Evolutionary conservation across 345 rosid genomes (phyloP).

Genomic region (Brassica rapa): DNA sequence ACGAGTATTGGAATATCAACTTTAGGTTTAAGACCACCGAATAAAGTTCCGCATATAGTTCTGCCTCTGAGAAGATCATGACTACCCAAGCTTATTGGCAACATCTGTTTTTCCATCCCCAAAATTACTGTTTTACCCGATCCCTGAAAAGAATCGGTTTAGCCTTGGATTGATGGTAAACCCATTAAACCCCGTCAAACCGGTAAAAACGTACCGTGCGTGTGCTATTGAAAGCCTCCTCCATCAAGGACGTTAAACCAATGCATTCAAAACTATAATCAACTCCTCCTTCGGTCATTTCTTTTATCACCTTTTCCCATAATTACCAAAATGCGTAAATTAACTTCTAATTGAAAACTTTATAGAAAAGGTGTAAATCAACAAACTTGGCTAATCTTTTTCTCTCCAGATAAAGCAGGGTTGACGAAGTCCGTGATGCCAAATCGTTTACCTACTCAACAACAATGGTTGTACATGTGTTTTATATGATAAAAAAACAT

Average conservation of each 20-base stretch:
- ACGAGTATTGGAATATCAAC: conserved; percentile 52
- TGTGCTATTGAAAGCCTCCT: conserved; percentile 58
- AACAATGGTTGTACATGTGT: not conserved
- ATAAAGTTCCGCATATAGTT: conserved; percentile 47
- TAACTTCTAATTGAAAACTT: not conserved
- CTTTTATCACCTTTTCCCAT: conserved; percentile 51
- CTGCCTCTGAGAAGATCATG: conserved; percentile 49
- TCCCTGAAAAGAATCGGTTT: conserved; percentile 43
- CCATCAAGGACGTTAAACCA: conserved; percentile 58
- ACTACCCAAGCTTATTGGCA: conserved; percentile 41
- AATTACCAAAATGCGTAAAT: not conserved
- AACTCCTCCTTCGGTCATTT: conserved; percentile 68
- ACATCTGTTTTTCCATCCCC: conserved; percentile 47
- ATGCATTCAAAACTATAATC: conserved; percentile 83
- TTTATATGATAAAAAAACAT: not conserved
- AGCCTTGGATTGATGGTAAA: not conserved
- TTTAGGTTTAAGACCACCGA: conserved; percentile 69
- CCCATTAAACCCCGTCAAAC: not conserved
- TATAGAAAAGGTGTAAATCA: not conserved
- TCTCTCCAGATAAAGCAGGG: conserved; percentile 51
- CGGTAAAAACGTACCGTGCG: conserved; percentile 39
- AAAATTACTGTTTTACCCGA: conserved; percentile 68
- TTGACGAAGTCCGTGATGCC: conserved; percentile 73
- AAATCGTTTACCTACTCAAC: conserved; percentile 52
- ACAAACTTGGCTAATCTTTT: conserved; percentile 47